Percentiles rank a stretch among this genome's conserved stretches.
phyloP scores from a whole-genome alignment of 345 rosid species.

The Kernera saxatilis region DNA sequence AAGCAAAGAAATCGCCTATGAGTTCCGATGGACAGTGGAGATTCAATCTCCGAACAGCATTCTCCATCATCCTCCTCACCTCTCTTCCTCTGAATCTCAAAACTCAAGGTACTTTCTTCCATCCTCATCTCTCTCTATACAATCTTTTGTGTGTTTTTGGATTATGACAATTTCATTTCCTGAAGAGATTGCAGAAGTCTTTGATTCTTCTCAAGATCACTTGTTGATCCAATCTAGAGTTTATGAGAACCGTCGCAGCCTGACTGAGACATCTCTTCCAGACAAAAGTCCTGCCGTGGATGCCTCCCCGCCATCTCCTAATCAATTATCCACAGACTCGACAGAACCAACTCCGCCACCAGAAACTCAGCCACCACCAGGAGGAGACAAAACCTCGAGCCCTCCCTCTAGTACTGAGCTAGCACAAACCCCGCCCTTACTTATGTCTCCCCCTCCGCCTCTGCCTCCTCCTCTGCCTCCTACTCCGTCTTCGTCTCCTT shows the following conservation, averaged over 20 bases:
- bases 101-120: slow-evolving; percentile 14
- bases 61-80: slow-evolving; percentile 21
- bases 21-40: neutral
- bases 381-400: neutral
- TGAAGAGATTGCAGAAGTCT: slow-evolving; percentile 6
- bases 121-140: slow-evolving; percentile 6
- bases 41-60: slow-evolving; percentile 9
- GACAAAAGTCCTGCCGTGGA: neutral
- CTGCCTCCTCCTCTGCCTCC: neutral
- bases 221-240: neutral
- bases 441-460: neutral
- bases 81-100: slow-evolving; percentile 18
- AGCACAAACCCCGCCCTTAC: neutral
- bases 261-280: slow-evolving; percentile 7
- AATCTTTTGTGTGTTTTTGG: neutral
- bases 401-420: slow-evolving; percentile 2
- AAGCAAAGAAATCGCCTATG: slow-evolving; percentile 12
- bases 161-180: neutral
- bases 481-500: neutral
- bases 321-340: neutral
- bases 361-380: neutral
- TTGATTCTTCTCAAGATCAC: slow-evolving; percentile 15
- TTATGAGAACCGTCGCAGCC: slow-evolving; percentile 15
- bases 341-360: neutral
- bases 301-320: slow-evolving; percentile 23